phyloP scores from a whole-genome alignment of 2,329 filamentous ascomycete species.

The Aureobasidium leucospermi region DNA sequence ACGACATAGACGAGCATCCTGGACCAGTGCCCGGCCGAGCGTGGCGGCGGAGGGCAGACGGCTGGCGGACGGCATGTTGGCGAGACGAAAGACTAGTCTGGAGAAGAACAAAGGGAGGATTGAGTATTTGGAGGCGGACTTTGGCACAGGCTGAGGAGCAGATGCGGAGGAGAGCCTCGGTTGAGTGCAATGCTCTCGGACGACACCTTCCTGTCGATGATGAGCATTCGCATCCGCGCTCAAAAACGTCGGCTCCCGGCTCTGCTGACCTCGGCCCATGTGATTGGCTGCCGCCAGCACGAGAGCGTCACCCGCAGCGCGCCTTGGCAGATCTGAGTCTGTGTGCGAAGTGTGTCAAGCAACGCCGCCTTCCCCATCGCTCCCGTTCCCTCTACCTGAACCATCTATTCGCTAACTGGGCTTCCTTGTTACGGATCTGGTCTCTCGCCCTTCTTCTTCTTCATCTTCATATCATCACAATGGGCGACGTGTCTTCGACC shows the following conservation, averaged over 20 bases:
- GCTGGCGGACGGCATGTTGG: constrained; percentile 3
- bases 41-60: not conserved
- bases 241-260: not conserved
- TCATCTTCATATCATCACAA: constrained; percentile 34
- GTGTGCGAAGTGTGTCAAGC: too few relatives aligned
- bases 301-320: not conserved
- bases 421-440: constrained; percentile 8
- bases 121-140: not conserved
- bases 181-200: not conserved
- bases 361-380: not conserved
- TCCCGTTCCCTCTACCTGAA: not conserved
- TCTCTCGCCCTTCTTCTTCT: not conserved
- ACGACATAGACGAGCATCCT: constrained; percentile 3
- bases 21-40: constrained; percentile 3
- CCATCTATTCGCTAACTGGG: not conserved
- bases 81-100: not conserved
- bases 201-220: not conserved
- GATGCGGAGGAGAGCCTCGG: constrained; percentile 8
- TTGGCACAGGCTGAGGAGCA: not conserved
- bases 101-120: not conserved
- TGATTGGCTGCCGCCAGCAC: not conserved
- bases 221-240: not conserved
- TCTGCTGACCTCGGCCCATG: constrained; percentile 3
- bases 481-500: constrained; percentile 87
- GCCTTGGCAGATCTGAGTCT: not conserved